Base-by-base conservation (phyloP, 2,329 filamentous ascomycete species). In the Aspergillus jensenii region DNA sequence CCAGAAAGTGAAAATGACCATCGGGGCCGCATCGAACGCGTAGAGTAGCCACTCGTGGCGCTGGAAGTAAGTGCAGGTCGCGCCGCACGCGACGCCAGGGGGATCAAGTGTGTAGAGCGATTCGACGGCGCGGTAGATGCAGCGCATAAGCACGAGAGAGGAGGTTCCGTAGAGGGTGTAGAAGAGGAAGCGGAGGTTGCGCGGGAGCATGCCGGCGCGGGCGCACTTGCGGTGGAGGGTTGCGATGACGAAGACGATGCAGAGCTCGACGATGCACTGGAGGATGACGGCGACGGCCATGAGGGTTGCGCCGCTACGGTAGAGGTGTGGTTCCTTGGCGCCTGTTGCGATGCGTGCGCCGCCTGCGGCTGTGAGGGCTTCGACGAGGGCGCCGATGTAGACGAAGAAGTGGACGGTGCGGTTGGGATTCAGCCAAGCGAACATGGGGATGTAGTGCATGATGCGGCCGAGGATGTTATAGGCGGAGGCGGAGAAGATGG, bases 391-490 rank as follows among this genome's bases (percentile, higher is more conserved):
- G 6, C 56, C 56, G 31, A 58, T 43, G 31, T 58, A 58, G 39
- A 55, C 45, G 40, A 58, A 54, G 56, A 55, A 58, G 19, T 39
- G 35, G 51, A 55, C 52, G 12, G 56, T 58, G 19, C 56, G 56
- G 46, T 58, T 58, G 4, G 51, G 56, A n/a, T 58, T 58, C 1
- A 58, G 45, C 56, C 51, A 58, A 12, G 56, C 56, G 40, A 58
- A 58, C 56, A 58, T 58, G 31, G 56, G 56, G 15, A 54, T 47
- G 39, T 58, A 58, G 50, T 58, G 45, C 56, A 58, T 58, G 39
- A 58, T 54, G 5, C 56, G 56, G 21, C 56, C 56, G 19, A 58
- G 50, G 21, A 58, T 46, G 50, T 58, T 58, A 9, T 58, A 58
- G 14, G 56, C 56, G 2, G 50, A 47, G 31, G 56, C 56, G 3